Base-by-base conservation (phyloP, 1,284 basidiomycete genomes). In the Apiotrichum akiyoshidainum region DNA sequence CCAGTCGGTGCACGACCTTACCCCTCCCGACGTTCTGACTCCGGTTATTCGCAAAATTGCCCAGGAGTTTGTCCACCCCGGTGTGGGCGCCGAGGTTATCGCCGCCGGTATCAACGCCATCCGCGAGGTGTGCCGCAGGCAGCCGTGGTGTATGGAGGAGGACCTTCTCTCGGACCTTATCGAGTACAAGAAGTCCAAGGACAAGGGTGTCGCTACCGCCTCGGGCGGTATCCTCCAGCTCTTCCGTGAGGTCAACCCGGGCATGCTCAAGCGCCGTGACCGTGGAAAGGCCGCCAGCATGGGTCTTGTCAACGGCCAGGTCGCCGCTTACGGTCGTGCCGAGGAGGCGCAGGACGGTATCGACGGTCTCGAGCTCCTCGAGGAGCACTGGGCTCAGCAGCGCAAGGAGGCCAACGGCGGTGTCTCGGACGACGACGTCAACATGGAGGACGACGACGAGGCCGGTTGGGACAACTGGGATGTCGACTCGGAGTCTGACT, bases 241-340 rank as follows among this genome's bases (percentile, higher is more conserved):
- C n/a, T 99, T 92, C 80, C 83, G 96, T 39, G 95, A 98, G 68
- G 90, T 97, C 61, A 98, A 98, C 76, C 96, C 96, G 0, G 87
- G 86, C 2, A 84, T 99, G 85, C 81, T 99, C 68, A 93, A 91
- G 79, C 83, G 87, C 60, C 82, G 91, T 57, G 95, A 99, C 73
- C 81, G 94, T 67, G 89, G 66, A 41, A 94, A 94, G 81, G 86
- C 89, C 37, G 91, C 89, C 12, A 85, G 82, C 45, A 90, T 92
- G 81, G 85, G 86, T 22, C 78, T 89, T 26, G 78, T 77, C 60
- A 85, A 86, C 42, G 81, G 73, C 39, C 85, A 87, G 67, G 87
- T 87, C 2, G 78, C 89, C 21, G 87, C 88, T 1, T 98, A 88
- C 68, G 95, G 95, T 35, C 87, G 93, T 70, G 81, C 84, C 12